Evolutionary conservation across 2,329 filamentous ascomycete genomes (phyloP).

Genomic region (Pseudogymnoascus sp.): DNA sequence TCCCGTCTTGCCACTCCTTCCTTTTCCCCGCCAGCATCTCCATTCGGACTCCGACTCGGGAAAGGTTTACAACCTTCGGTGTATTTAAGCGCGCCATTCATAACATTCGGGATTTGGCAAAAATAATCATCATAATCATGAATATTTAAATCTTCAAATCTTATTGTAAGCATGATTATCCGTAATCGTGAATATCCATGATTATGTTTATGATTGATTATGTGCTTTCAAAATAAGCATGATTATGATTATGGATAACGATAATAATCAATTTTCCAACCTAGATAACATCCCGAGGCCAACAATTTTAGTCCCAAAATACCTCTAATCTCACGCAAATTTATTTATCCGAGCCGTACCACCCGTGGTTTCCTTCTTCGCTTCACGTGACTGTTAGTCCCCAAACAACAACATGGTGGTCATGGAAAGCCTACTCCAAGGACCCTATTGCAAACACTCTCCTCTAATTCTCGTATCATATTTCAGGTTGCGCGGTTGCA

Average conservation of each 20-base stretch:
- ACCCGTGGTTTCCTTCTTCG: neutral
- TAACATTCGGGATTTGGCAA: neutral
- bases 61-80: neutral
- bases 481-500: neutral
- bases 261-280: neutral
- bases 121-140: neutral
- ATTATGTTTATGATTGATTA: neutral
- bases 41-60: neutral
- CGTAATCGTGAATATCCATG: neutral
- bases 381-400: neutral
- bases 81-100: neutral
- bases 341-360: neutral
- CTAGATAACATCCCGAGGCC: neutral
- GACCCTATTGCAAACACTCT: neutral
- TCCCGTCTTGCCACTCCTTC: neutral
- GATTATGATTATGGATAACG: neutral
- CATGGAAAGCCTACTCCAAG: neutral
- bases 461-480: neutral
- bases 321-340: neutral
- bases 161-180: neutral
- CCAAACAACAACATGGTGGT: neutral
- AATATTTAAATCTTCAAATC: neutral
- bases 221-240: neutral
- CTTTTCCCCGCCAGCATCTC: neutral
- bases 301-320: neutral